phyloP scores from a whole-genome alignment of 2,329 filamentous ascomycete genomes.

The Cladosporium austrohemisphaericum region DNA sequence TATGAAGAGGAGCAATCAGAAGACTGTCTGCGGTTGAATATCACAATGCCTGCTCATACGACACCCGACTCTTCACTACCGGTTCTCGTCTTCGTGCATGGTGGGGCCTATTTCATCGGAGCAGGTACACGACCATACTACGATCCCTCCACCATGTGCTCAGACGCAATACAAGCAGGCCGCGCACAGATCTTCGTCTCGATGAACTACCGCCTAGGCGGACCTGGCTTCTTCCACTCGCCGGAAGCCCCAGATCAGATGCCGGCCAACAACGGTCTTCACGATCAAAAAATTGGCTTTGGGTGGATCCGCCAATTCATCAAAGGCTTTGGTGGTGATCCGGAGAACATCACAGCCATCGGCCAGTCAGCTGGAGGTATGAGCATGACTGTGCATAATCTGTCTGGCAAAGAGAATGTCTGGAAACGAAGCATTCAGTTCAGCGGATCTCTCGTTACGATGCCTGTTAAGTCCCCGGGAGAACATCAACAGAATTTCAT shows the following conservation, averaged over 20 bases:
- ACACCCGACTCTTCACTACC: constrained; percentile 35
- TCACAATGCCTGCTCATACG: constrained; percentile 40
- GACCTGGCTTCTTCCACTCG: constrained; percentile 31
- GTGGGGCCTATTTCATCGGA: constrained; percentile 49
- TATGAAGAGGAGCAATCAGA: constrained; percentile 2
- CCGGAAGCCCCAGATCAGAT: background rate
- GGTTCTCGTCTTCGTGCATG: constrained; percentile 53
- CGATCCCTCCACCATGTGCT: background rate
- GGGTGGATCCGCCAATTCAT: constrained; percentile 29
- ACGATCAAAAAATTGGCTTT: constrained; percentile 33
- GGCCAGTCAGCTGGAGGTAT: constrained; percentile 21
- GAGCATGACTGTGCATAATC: constrained; percentile 18
- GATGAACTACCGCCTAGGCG: constrained; percentile 41
- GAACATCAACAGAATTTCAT: constrained; percentile 19
- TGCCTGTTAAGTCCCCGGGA: constrained; percentile 17
- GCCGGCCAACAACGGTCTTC: constrained; percentile 28
- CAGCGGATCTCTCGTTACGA: constrained; percentile 18
- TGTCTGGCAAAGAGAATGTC: constrained; percentile 2
- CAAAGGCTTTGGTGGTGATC: constrained; percentile 24
- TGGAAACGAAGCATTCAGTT: constrained; percentile 20
- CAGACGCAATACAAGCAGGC: background rate
- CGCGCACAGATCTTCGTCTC: constrained; percentile 45
- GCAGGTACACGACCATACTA: constrained; percentile 54
- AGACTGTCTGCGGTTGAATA: constrained; percentile 52
- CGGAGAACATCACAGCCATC: constrained; percentile 18